These are phyloP conservation scores for Tylopilus intermedius DNA, from an alignment of 768 basidiomycete species.

Conservation along the genomic window DNA sequence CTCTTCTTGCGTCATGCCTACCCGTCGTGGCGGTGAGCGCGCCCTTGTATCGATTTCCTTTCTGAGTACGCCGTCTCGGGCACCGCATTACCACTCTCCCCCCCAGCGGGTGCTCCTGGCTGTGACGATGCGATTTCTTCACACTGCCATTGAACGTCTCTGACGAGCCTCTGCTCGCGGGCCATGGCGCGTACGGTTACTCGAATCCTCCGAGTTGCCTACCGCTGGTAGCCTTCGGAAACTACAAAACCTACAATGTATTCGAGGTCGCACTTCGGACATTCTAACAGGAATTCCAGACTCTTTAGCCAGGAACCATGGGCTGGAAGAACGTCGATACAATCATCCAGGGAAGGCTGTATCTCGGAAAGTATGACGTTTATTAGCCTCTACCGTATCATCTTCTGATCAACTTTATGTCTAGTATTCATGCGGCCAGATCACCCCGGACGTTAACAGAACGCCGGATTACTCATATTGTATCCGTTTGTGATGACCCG, in stretches of 20 bases:
- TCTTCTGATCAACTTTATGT: slow-evolving; percentile 43
- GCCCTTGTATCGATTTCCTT: slow-evolving; percentile 18
- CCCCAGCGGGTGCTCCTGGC: slow-evolving; percentile 27
- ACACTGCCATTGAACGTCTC: slow-evolving; percentile 28
- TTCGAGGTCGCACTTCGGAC: slow-evolving; percentile 12
- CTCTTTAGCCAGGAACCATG: slow-evolving; percentile 24
- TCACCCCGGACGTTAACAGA: slow-evolving; percentile 69
- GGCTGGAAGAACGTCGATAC: slow-evolving; percentile 65
- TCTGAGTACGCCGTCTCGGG: slow-evolving; percentile 28
- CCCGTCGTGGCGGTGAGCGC: slow-evolving; percentile 30
- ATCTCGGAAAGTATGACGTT: slow-evolving; percentile 65
- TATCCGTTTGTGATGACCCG: slow-evolving; percentile 70
- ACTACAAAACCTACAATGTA: slow-evolving; percentile 35
- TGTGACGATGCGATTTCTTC: slow-evolving; percentile 29
- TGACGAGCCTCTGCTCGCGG: slow-evolving; percentile 19
- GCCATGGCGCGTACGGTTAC: slow-evolving; percentile 29
- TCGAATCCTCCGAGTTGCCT: slow-evolving; percentile 27
- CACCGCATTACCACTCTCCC: slow-evolving; percentile 26
- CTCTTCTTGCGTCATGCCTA: slow-evolving; percentile 23
- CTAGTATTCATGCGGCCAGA: slow-evolving; percentile 63
- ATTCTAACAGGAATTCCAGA: slow-evolving; percentile 29
- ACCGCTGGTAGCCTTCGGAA: slow-evolving; percentile 17
- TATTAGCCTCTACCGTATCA: slow-evolving; percentile 19
- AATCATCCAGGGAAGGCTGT: slow-evolving; percentile 60
- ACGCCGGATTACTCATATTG: slow-evolving; percentile 71